phyloP scores from a whole-genome alignment of 768 basidiomycete species.

The Xerocomellus amylosporus region DNA sequence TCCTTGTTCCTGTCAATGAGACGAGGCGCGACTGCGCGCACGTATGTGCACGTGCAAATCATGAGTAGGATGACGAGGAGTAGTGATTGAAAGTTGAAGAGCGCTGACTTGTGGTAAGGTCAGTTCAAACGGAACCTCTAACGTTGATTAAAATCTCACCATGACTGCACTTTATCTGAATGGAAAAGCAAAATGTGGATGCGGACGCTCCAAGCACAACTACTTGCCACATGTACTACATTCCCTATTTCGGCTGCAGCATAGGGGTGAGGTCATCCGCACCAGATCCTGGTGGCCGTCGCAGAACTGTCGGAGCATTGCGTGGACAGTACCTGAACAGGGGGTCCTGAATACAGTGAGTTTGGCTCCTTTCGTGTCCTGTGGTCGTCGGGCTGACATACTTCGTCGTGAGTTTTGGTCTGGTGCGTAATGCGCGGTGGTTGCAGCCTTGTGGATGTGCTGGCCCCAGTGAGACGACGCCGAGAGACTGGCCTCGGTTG shows the following conservation, averaged over 20 bases:
- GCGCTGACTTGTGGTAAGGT: constrained; percentile 62
- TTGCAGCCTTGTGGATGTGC: no score
- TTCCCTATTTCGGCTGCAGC: no score
- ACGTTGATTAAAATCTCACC: constrained; percentile 9
- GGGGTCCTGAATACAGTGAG: constrained; percentile 93
- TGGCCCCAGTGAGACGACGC: no score
- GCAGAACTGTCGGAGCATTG: constrained; percentile 96
- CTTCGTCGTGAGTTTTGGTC: constrained; percentile 1
- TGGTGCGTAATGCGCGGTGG: background rate
- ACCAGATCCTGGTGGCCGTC: no score
- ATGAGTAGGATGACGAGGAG: constrained; percentile 89
- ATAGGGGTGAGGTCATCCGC: no score
- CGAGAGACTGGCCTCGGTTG: no score
- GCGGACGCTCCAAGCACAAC: no score
- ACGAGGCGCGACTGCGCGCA: constrained; percentile 84
- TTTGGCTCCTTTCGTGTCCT: background rate
- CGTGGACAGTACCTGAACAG: constrained; percentile 95
- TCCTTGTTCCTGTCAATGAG: constrained; percentile 92
- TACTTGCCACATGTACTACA: no score
- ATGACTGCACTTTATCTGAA: constrained; percentile 3
- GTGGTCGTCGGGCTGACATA: background rate
- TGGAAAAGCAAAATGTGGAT: no score
- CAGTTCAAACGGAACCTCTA: background rate
- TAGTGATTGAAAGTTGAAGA: constrained; percentile 97
- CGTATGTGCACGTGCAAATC: constrained; percentile 97